A percentile compares a stretch with the other conserved stretches of the same genome.
These are phyloP conservation scores for Danielozyma ontarioensis DNA, from an alignment of 805 yeast species.

Conservation along the genomic window DNA sequence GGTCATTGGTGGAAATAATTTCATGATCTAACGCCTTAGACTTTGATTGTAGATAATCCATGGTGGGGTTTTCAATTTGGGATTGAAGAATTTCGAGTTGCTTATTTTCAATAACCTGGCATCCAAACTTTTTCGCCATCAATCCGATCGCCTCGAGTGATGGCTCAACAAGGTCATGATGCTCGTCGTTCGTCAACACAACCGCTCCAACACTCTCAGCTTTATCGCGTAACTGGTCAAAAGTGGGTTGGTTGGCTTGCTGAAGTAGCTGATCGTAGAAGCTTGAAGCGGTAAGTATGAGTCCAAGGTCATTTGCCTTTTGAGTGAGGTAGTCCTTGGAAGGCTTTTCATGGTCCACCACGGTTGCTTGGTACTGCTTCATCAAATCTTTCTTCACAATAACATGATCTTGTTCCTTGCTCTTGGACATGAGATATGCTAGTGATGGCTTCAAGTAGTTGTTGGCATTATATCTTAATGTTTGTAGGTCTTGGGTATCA, in stretches of 20 bases:
- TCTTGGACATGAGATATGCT: conserved; percentile 18
- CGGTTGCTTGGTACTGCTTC: conserved; percentile 10
- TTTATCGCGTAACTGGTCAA: conserved; percentile 9
- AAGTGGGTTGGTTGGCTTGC: conserved; percentile 9
- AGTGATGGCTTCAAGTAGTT: conserved; percentile 17
- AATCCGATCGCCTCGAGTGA: conserved; percentile 9
- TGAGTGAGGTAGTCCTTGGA: conserved; percentile 24
- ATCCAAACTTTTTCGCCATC: conserved; percentile 25
- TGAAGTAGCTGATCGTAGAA: conserved; percentile 26
- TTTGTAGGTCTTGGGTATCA: conserved; percentile 4
- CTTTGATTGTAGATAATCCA: conserved; percentile 14
- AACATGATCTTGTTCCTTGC: conserved; percentile 10
- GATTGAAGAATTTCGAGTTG: background rate
- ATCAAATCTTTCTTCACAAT: conserved; percentile 6
- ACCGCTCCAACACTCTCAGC: conserved; percentile 10
- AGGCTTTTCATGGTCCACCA: conserved; percentile 28
- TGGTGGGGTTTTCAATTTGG: conserved; percentile 13
- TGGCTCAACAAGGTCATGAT: conserved; percentile 18
- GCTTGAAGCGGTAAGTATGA: conserved; percentile 22
- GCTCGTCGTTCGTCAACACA: conserved; percentile 12
- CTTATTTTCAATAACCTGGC: conserved; percentile 9
- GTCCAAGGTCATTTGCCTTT: conserved; percentile 32
- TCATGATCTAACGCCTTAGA: conserved; percentile 8
- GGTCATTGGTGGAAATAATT: conserved; percentile 8
- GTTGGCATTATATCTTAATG: conserved; percentile 4